Percentiles rank a stretch among this genome's conserved stretches.
Evolutionary conservation across 2,329 filamentous ascomycete genomes (phyloP).

Genomic region (Xenoacremonium recifei): DNA sequence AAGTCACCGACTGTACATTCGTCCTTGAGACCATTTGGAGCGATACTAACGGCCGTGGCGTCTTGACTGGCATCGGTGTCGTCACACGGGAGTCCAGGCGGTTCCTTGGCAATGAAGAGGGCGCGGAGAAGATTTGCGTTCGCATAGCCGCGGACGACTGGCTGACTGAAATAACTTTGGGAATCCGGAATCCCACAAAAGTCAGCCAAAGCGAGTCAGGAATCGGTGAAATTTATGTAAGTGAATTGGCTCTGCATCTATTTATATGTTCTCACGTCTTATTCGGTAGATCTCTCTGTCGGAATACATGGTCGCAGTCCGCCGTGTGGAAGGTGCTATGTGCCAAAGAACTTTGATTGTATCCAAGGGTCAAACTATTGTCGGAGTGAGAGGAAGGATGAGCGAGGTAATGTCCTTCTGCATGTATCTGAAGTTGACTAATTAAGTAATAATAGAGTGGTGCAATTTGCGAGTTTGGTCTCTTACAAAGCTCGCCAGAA

Average conservation of each 20-base stretch:
- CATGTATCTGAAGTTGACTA: too few relatives aligned
- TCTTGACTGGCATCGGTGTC: constrained; percentile 3
- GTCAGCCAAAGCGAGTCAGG: background rate
- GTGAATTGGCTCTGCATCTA: background rate
- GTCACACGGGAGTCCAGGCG: background rate
- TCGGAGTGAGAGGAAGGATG: too few relatives aligned
- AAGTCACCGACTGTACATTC: background rate
- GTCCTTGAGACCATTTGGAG: constrained; percentile 5
- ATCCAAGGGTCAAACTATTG: background rate
- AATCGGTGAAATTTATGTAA: background rate
- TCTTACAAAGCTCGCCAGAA: too few relatives aligned
- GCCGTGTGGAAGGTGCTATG: background rate
- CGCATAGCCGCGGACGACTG: constrained; percentile 1
- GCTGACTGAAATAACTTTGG: constrained; percentile 2
- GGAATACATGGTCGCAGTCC: background rate
- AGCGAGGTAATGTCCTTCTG: too few relatives aligned
- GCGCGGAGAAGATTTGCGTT: background rate
- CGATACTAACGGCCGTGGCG: background rate
- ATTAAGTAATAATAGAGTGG: too few relatives aligned
- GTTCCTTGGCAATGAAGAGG: constrained; percentile 1
- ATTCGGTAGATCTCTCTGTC: background rate
- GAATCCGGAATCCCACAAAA: background rate
- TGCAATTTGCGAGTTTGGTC: too few relatives aligned
- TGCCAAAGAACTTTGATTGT: background rate
- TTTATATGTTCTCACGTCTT: background rate